Evolutionary conservation across 306 rosid species (phyloP).

Genomic region (Begonia masoniana): DNA sequence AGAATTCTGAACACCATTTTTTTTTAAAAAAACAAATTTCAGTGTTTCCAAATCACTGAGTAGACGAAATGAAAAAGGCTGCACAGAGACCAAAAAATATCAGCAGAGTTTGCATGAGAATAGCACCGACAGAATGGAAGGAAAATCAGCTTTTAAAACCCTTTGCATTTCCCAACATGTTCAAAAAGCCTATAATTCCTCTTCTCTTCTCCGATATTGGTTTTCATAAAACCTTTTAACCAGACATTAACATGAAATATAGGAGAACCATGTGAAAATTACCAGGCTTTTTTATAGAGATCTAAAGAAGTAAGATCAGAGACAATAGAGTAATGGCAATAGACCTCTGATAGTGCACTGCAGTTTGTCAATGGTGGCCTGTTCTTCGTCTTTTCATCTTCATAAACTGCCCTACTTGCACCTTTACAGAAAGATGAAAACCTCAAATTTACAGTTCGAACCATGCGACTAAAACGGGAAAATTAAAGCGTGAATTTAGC

Average conservation of each 20-base stretch:
- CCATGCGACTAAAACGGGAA: too few species aligned
- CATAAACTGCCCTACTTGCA: slow-evolving; percentile 57
- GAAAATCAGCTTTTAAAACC: slow-evolving; percentile 57
- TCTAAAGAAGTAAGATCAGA: slow-evolving; percentile 9
- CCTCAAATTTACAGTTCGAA: not conserved
- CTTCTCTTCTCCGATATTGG: not conserved
- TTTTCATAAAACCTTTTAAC: slow-evolving; percentile 1
- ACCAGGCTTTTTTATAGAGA: not conserved
- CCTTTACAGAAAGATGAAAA: slow-evolving; percentile 56
- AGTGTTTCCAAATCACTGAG: slow-evolving; percentile 5
- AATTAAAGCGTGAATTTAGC: too few species aligned
- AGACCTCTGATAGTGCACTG: slow-evolving; percentile 64
- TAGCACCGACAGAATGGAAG: slow-evolving; percentile 95
- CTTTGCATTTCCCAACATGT: slow-evolving; percentile 81
- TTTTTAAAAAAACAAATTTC: not conserved
- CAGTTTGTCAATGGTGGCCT: slow-evolving; percentile 69
- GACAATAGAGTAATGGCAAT: slow-evolving; percentile 16
- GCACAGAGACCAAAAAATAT: slow-evolving; percentile 54
- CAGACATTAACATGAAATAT: too few species aligned
- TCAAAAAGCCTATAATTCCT: slow-evolving; percentile 10
- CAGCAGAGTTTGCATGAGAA: slow-evolving; percentile 51
- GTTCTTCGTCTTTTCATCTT: slow-evolving; percentile 66
- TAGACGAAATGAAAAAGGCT: slow-evolving; percentile 30
- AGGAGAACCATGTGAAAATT: too few species aligned
- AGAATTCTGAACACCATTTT: not conserved